Evolutionary conservation across 2,329 filamentous ascomycete species (phyloP).

Genomic region (Aspergillus quadrilineatus): DNA sequence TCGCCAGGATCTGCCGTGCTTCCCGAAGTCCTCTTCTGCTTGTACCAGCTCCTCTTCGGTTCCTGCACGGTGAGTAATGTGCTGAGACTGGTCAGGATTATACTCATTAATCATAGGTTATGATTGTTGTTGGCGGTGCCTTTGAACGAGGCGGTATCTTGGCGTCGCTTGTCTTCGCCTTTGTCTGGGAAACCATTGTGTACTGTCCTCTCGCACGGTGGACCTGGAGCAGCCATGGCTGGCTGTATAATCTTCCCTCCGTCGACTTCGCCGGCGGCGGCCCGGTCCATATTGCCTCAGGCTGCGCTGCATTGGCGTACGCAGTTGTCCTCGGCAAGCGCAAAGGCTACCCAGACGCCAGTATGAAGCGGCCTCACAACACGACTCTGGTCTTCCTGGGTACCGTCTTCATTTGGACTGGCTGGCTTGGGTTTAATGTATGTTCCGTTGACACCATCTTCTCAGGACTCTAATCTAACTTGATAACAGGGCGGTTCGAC

Average conservation of each 20-base stretch:
- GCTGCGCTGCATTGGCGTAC: constrained; percentile 70
- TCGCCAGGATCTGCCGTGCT: constrained; percentile 57
- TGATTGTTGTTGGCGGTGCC: constrained; percentile 64
- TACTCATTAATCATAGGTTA: constrained; percentile 50
- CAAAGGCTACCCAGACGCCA: constrained; percentile 53
- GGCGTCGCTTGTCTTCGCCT: constrained; percentile 67
- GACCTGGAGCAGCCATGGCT: constrained; percentile 74
- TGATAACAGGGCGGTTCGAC: constrained; percentile 49
- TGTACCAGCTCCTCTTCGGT: constrained; percentile 66
- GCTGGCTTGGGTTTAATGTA: constrained; percentile 60
- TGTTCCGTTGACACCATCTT: constrained; percentile 1
- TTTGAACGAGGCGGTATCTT: constrained; percentile 65
- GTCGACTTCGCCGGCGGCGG: constrained; percentile 75
- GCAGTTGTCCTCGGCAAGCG: constrained; percentile 72
- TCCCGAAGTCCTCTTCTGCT: constrained; percentile 65
- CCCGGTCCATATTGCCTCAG: constrained; percentile 72
- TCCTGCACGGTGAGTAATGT: constrained; percentile 35
- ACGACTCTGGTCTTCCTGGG: constrained; percentile 72
- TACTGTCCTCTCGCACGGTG: constrained; percentile 74
- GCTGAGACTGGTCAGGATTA: neutral
- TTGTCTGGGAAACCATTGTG: constrained; percentile 69
- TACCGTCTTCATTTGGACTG: constrained; percentile 52
- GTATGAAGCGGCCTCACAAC: constrained; percentile 63
- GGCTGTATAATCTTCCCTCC: constrained; percentile 66
- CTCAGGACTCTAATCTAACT: neutral